These are phyloP conservation scores for Verticillium nonalfalfae DNA, from an alignment of 2,329 filamentous ascomycete species.

Conservation along the genomic window DNA sequence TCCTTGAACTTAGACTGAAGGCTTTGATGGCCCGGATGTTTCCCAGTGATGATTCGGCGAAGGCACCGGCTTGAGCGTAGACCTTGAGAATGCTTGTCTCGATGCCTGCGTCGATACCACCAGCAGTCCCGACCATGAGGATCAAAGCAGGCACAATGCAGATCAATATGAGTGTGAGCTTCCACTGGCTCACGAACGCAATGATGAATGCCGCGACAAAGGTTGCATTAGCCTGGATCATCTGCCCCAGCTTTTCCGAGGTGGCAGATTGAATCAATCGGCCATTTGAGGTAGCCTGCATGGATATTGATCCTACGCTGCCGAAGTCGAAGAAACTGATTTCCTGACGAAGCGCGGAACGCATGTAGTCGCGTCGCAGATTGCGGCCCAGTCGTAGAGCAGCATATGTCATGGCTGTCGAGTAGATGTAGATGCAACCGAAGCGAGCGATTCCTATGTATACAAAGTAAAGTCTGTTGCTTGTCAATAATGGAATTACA, in stretches of 20 bases:
- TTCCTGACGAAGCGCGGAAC: conserved; percentile 42
- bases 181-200: conserved; percentile 6
- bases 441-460: conserved; percentile 17
- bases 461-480: conserved; percentile 16
- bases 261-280: conserved; percentile 4
- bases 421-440: conserved; percentile 22
- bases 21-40: conserved; percentile 7
- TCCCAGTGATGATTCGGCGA: conserved; percentile 17
- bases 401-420: conserved; percentile 36
- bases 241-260: conserved; percentile 3
- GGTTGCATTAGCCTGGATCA: conserved; percentile 1
- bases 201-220: conserved; percentile 5
- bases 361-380: conserved; percentile 40
- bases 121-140: background rate
- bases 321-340: conserved; percentile 40
- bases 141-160: background rate
- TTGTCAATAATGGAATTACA: no score
- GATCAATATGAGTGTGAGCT: conserved; percentile 2
- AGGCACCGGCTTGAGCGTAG: conserved; percentile 16
- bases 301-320: conserved; percentile 2
- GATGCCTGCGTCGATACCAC: background rate
- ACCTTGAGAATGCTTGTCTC: conserved; percentile 17
- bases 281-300: conserved; percentile 5
- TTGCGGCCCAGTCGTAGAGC: conserved; percentile 41
- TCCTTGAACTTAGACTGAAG: conserved; percentile 5